phyloP scores from a whole-genome alignment of 192 early-diverging fungal species.

The Haplosporangium gracile region DNA sequence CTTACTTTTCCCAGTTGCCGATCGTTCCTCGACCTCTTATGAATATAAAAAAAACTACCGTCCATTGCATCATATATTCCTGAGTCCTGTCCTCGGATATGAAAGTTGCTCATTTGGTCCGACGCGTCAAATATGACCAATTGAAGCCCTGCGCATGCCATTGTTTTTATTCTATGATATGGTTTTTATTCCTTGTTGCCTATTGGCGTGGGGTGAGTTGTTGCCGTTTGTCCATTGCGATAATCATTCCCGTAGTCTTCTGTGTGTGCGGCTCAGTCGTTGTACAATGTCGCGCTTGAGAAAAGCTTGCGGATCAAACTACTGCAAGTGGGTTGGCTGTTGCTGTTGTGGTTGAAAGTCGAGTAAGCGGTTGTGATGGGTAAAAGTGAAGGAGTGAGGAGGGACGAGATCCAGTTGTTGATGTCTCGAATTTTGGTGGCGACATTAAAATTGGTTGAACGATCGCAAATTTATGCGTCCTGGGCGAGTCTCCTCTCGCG shows the following conservation, averaged over 20 bases:
- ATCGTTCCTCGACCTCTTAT: not conserved
- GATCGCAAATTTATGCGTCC: not conserved
- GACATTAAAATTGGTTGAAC: not conserved
- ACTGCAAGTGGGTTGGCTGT: not conserved
- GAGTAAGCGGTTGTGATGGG: not conserved
- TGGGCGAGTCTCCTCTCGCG: conserved; percentile 45
- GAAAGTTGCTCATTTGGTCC: not conserved
- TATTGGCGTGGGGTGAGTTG: not conserved
- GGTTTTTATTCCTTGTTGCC: not conserved
- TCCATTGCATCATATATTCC: not conserved
- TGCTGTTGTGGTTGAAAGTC: not conserved
- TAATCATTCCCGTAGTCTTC: not conserved
- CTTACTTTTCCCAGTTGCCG: not conserved
- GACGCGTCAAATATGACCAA: not conserved
- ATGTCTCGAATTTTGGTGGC: not conserved
- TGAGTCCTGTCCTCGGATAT: not conserved
- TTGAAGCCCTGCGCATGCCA: not conserved
- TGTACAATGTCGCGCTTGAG: not conserved
- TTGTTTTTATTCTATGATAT: not conserved
- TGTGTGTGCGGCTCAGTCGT: not conserved
- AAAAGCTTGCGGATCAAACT: not conserved
- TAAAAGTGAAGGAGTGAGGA: not conserved
- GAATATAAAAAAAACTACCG: not conserved
- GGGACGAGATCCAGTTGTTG: not conserved
- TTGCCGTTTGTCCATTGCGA: not conserved